phyloP scores from a whole-genome alignment of 2,329 filamentous ascomycete species.

The Fragosphaeria purpurea region DNA sequence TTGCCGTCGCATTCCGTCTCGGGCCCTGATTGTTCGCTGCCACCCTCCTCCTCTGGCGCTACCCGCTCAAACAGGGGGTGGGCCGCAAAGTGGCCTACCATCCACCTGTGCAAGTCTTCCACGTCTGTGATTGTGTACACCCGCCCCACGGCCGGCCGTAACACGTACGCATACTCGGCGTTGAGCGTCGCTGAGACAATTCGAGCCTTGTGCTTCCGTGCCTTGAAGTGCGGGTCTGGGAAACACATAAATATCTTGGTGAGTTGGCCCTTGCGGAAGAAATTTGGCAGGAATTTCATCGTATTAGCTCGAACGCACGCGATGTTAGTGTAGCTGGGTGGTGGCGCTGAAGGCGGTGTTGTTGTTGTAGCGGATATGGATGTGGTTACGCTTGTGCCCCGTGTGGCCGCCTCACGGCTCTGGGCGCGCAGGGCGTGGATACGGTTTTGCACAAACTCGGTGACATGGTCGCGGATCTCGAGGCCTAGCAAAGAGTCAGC shows the following conservation, averaged over 20 bases:
- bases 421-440: slow-evolving; percentile 71
- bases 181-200: slow-evolving; percentile 85
- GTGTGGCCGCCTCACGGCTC: slow-evolving; percentile 21
- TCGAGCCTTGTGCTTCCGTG: slow-evolving; percentile 89
- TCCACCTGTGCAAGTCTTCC: slow-evolving; percentile 86
- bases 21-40: slow-evolving; percentile 29
- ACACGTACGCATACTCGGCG: slow-evolving; percentile 84
- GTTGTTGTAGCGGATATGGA: too few species aligned
- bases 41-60: slow-evolving; percentile 49
- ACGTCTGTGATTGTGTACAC: slow-evolving; percentile 98
- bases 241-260: slow-evolving; percentile 96
- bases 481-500: slow-evolving; percentile 46
- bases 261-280: slow-evolving; percentile 74
- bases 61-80: slow-evolving; percentile 74
- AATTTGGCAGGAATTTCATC: slow-evolving; percentile 99
- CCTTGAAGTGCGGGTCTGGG: slow-evolving; percentile 96
- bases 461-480: slow-evolving; percentile 85
- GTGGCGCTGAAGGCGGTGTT: slow-evolving; percentile 4
- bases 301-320: slow-evolving; percentile 85
- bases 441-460: slow-evolving; percentile 81
- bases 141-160: slow-evolving; percentile 66
- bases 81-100: slow-evolving; percentile 73
- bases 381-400: too few species aligned
- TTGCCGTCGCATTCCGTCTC: slow-evolving; percentile 51
- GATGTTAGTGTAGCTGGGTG: slow-evolving; percentile 67